These are phyloP conservation scores for Tilletiopsis washingtonensis DNA, from an alignment of 1,284 basidiomycete species.

Conservation along the genomic window DNA sequence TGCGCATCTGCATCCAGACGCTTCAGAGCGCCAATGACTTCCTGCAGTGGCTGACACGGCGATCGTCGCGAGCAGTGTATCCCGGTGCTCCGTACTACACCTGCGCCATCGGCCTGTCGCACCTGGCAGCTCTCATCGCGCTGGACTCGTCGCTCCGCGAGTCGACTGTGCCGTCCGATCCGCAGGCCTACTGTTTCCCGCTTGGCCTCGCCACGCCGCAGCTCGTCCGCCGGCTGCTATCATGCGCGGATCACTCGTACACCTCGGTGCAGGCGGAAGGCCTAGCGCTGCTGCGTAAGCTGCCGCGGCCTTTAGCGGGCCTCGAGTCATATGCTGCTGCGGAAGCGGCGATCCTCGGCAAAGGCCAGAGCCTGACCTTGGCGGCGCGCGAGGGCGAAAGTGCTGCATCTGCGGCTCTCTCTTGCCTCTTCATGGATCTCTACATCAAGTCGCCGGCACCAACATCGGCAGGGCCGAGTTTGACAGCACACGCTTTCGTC, in stretches of 20 bases:
- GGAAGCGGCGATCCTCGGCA: slow-evolving; percentile 14
- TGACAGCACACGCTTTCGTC: slow-evolving; percentile 18
- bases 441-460: slow-evolving; percentile 24
- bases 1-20: slow-evolving; percentile 2
- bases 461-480: slow-evolving; percentile 1
- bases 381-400: slow-evolving; percentile 31
- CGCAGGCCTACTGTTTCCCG: background rate
- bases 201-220: slow-evolving; percentile 14
- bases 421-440: slow-evolving; percentile 26
- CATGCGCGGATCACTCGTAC: slow-evolving; percentile 33
- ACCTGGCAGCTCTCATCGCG: slow-evolving; percentile 28
- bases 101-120: slow-evolving; percentile 28
- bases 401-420: slow-evolving; percentile 23
- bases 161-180: slow-evolving; percentile 18
- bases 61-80: slow-evolving; percentile 19
- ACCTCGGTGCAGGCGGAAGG: slow-evolving; percentile 30
- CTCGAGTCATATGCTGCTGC: slow-evolving; percentile 13
- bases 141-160: no score
- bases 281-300: slow-evolving; percentile 22
- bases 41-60: background rate
- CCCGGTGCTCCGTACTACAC: slow-evolving; percentile 39
- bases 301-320: slow-evolving; percentile 23
- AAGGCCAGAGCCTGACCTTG: slow-evolving; percentile 22
- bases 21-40: background rate
- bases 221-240: slow-evolving; percentile 24